Evolutionary conservation across 1,139 yeast genomes (phyloP).

Genomic region (Yamadazyma triangularis): DNA sequence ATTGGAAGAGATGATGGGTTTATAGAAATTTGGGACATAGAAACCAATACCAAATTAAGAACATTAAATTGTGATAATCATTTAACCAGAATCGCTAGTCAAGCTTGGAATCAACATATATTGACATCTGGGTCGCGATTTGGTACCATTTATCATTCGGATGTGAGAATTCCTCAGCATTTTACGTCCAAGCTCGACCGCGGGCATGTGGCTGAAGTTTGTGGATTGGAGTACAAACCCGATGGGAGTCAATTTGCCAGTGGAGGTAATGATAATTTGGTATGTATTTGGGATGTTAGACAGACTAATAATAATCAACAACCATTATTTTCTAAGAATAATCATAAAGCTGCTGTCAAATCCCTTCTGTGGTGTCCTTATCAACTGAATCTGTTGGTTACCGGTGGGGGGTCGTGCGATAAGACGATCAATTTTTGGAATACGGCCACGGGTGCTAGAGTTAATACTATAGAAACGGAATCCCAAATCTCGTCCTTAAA

Average conservation of each 20-base stretch:
- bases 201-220: slow-evolving; percentile 79
- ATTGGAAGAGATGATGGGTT: slow-evolving; percentile 84
- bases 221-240: slow-evolving; percentile 82
- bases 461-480: slow-evolving; percentile 85
- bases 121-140: slow-evolving; percentile 80
- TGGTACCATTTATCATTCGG: slow-evolving; percentile 85
- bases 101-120: slow-evolving; percentile 80
- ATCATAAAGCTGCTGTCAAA: slow-evolving; percentile 95
- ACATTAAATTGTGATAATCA: slow-evolving; percentile 69
- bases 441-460: slow-evolving; percentile 82
- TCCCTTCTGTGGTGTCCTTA: slow-evolving; percentile 96
- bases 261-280: slow-evolving; percentile 94
- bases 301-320: slow-evolving; percentile 18
- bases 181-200: slow-evolving; percentile 50
- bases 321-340: slow-evolving; percentile 73
- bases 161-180: slow-evolving; percentile 85
- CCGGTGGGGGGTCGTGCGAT: slow-evolving; percentile 96
- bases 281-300: slow-evolving; percentile 93
- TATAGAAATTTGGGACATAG: slow-evolving; percentile 93
- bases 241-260: slow-evolving; percentile 87
- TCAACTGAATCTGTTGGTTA: slow-evolving; percentile 75
- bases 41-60: slow-evolving; percentile 66
- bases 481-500: slow-evolving; percentile 89
- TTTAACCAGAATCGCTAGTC: slow-evolving; percentile 69
- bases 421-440: slow-evolving; percentile 94